Base-by-base conservation (phyloP, 2,329 filamentous ascomycete species). In the Talaromyces sp. region DNA sequence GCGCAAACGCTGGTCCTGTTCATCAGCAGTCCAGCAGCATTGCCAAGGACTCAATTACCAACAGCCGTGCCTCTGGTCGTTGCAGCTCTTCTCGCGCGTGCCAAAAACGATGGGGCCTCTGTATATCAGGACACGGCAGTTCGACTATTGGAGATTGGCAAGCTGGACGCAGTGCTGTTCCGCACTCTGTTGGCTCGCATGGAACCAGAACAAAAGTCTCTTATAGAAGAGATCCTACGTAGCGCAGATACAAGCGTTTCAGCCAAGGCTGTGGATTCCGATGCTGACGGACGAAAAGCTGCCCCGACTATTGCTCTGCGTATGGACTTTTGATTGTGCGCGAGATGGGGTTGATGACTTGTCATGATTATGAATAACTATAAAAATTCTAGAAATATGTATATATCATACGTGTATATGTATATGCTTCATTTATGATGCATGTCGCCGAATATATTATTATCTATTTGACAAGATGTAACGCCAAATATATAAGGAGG, bases 251-350 rank as follows among this genome's bases (percentile, higher is more conserved):
- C 82, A 53, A 74, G 75, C 60, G 66, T 66, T 33, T 59, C 65
- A n/a, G 65, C 68, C 71, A 74, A 66, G 77, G 73, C 69, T 51
- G 76, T 75, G 57, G 80, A 78, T 62, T 78, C 80, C 62, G 83
- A 79, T 30, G 86, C 85, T 56, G 55, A 60, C n/a, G 62, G 55
- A 55, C 77, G 79, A 55, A 78, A 79, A 55, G 79, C 75, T 51
- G 80, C 81, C 75, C 95, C 95, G 13, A 95, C 82, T 65, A 99
- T 99, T 81, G 92, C 92, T 59, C 77, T 99, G 71, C 95, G 96
- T 83, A 96, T 98, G 90, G 84, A 96, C 75, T 98, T 99, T 82
- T 91, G 15, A 30, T 30, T 10, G 0, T 22, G 25, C 9, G 49
- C 25, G 11, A 11, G 49, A 28, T 30, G 13, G 13, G 7, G 44